These are phyloP conservation scores for Closterium sp. DNA, from an alignment of 139 green algal species.

Conservation along the genomic window DNA sequence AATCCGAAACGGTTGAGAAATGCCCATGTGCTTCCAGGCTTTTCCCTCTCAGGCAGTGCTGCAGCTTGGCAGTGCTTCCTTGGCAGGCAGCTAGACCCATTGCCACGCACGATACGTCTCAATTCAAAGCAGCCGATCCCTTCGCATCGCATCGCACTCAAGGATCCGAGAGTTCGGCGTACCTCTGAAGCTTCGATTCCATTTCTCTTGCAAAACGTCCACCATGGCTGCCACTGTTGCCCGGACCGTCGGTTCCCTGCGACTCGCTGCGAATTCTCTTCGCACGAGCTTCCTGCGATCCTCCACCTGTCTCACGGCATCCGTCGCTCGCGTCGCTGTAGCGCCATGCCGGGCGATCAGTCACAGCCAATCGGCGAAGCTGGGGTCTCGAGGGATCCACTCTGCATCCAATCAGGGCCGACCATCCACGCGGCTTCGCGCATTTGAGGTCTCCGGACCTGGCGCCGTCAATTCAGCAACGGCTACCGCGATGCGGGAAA, in stretches of 20 bases:
- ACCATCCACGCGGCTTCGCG: neutral
- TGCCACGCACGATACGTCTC: too few relatives aligned
- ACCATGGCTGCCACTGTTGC: neutral
- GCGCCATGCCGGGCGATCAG: neutral
- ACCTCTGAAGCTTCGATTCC: too few relatives aligned
- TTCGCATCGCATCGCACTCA: too few relatives aligned
- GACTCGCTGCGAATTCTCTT: neutral
- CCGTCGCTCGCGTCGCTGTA: neutral
- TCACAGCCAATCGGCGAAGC: neutral
- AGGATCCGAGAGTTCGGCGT: neutral
- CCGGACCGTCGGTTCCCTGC: neutral
- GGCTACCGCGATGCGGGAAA: conserved; percentile 11
- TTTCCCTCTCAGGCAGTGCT: too few relatives aligned
- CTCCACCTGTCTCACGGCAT: neutral
- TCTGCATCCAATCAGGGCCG: neutral
- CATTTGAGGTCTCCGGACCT: conserved; percentile 23
- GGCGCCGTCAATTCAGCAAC: conserved; percentile 10
- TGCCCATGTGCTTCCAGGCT: too few relatives aligned
- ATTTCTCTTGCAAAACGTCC: neutral
- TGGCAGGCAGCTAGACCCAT: too few relatives aligned
- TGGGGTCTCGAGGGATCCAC: neutral
- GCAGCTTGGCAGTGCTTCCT: too few relatives aligned
- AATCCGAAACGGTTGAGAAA: too few relatives aligned
- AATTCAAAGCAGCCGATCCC: too few relatives aligned
- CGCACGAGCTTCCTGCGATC: neutral